A percentile compares a stretch with the other conserved stretches of the same genome.
Conservation (phyloP, 2,329 filamentous ascomycete genomes). For the Alternaria brassicae region DNA sequence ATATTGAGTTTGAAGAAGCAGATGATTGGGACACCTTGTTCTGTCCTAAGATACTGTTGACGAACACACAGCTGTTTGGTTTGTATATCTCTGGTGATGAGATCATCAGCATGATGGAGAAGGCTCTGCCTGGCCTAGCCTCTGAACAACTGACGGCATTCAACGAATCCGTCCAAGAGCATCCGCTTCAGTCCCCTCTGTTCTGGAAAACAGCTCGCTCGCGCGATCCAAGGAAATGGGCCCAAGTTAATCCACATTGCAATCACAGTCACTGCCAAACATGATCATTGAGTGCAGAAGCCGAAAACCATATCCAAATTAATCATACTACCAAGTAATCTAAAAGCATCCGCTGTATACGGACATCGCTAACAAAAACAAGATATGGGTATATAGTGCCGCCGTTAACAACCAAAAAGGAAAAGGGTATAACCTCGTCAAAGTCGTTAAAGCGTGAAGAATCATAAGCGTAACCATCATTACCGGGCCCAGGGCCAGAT, state of each 20-base stretch:
- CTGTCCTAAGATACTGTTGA: too few species aligned
- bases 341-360: slow-evolving; percentile 1
- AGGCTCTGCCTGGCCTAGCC: too few species aligned
- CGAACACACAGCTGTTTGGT: too few species aligned
- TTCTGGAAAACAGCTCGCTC: too few species aligned
- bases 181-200: too few species aligned
- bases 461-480: slow-evolving; percentile 13
- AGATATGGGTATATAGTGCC: slow-evolving; percentile 15
- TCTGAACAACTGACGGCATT: too few species aligned
- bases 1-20: too few species aligned
- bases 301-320: slow-evolving; percentile 5
- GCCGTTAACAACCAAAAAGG: slow-evolving; percentile 13
- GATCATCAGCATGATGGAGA: too few species aligned
- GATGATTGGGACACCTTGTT: too few species aligned
- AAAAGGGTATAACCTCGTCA: slow-evolving; percentile 16
- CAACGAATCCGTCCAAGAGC: too few species aligned
- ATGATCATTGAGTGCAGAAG: not conserved
- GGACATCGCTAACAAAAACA: slow-evolving; percentile 3
- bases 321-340: slow-evolving; percentile 3
- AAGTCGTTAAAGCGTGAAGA: slow-evolving; percentile 16
- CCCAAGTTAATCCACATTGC: too few species aligned
- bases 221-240: not conserved
- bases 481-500: slow-evolving; percentile 12
- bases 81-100: too few species aligned
- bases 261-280: not conserved